Evolutionary conservation across 2,329 filamentous ascomycete species (phyloP).

Genomic region (Penicillium hesseltinei): DNA sequence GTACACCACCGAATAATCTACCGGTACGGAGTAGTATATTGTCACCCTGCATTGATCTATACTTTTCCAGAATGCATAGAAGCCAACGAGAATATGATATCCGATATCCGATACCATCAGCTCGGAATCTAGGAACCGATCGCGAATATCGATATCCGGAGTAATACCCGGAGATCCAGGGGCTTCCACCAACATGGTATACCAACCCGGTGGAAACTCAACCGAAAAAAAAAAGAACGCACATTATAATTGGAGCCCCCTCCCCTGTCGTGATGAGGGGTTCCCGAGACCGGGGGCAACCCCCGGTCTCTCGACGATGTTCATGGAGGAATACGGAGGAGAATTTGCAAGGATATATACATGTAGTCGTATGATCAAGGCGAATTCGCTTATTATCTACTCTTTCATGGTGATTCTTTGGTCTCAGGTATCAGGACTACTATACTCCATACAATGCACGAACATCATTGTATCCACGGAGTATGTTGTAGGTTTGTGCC

Average conservation of each 20-base stretch:
- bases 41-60: neutral
- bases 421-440: neutral
- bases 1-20: neutral
- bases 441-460: neutral
- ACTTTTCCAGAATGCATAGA: neutral
- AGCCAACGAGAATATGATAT: neutral
- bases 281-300: neutral
- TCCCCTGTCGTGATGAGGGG: neutral
- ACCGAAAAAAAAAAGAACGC: neutral
- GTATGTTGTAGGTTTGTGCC: neutral
- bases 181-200: neutral
- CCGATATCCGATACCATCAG: neutral
- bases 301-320: neutral
- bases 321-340: neutral
- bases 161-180: neutral
- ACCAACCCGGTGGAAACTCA: neutral
- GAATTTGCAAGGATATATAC: neutral
- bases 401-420: no score
- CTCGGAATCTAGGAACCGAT: neutral
- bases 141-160: conserved; percentile 3
- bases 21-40: neutral
- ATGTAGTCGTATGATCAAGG: neutral
- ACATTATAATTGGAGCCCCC: neutral
- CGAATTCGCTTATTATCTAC: neutral
- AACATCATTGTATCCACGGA: neutral